Percentiles rank a stretch among this genome's conserved stretches.
phyloP scores from a whole-genome alignment of 2,329 filamentous ascomycete genomes.

The Colletotrichum acutatum region DNA sequence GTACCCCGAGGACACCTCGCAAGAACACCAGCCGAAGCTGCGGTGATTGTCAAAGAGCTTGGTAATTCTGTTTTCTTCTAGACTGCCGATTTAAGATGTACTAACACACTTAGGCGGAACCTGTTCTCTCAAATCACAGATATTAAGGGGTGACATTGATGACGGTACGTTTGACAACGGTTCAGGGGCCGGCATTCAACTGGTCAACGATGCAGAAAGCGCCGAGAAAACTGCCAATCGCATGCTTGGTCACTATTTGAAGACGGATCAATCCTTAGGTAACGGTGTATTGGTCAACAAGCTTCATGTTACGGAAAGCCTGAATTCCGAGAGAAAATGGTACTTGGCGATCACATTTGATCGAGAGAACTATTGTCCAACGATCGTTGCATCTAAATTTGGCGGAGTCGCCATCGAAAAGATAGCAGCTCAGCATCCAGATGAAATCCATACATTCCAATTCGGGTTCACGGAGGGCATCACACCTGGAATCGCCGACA shows the following conservation, averaged over 20 bases:
- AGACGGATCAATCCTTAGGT: not conserved
- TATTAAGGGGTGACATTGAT: slow-evolving; percentile 30
- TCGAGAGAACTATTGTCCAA: slow-evolving; percentile 51
- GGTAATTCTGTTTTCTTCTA: slow-evolving; percentile 34
- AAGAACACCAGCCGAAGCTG: slow-evolving; percentile 37
- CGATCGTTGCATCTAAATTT: slow-evolving; percentile 48
- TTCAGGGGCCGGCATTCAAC: slow-evolving; percentile 18
- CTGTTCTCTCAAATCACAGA: slow-evolving; percentile 43
- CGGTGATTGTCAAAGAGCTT: slow-evolving; percentile 37
- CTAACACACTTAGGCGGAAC: slow-evolving; percentile 33
- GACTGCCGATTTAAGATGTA: fast-evolving
- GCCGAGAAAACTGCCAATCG: slow-evolving; percentile 36
- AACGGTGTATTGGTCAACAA: slow-evolving; percentile 39
- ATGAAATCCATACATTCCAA: slow-evolving; percentile 35
- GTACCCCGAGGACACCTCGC: slow-evolving; percentile 41
- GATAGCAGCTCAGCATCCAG: slow-evolving; percentile 22
- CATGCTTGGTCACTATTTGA: slow-evolving; percentile 35
- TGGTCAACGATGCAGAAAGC: slow-evolving; percentile 31
- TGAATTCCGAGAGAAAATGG: slow-evolving; percentile 47
- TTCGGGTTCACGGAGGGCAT: slow-evolving; percentile 44
- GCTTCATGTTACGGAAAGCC: slow-evolving; percentile 49
- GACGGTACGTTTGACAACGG: not conserved
- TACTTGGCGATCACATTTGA: slow-evolving; percentile 56
- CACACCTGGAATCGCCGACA: slow-evolving; percentile 36
- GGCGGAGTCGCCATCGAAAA: slow-evolving; percentile 36